Percentiles rank a stretch among this genome's conserved stretches.
These are phyloP conservation scores for Lasiosphaeria hispida DNA, from an alignment of 495 filamentous ascomycete genomes.

Conservation along the genomic window DNA sequence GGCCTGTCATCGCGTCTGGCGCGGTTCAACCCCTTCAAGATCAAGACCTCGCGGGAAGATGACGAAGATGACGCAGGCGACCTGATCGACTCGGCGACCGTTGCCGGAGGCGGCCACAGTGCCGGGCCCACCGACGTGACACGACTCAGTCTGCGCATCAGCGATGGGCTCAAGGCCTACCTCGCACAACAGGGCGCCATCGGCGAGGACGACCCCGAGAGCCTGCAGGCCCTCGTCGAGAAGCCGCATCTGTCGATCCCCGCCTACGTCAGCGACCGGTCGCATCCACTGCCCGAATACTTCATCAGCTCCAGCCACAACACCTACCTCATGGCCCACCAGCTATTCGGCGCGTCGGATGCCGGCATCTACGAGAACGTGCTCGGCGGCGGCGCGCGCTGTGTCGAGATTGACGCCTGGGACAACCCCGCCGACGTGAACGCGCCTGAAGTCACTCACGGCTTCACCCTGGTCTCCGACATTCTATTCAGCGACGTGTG, in stretches of 20 bases:
- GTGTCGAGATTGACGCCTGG: conserved; percentile 60
- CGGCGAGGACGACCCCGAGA: conserved; percentile 32
- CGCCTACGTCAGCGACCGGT: conserved; percentile 37
- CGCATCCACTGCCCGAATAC: conserved; percentile 52
- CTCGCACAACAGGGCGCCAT: conserved; percentile 40
- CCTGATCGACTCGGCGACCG: conserved; percentile 40
- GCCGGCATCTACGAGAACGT: conserved; percentile 48
- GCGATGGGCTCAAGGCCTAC: conserved; percentile 45
- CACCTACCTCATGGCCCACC: conserved; percentile 55
- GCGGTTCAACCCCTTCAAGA: conserved; percentile 25
- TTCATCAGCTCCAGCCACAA: conserved; percentile 80
- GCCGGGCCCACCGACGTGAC: conserved; percentile 36
- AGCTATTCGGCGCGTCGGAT: conserved; percentile 49
- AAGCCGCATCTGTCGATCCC: conserved; percentile 48
- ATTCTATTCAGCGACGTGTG: conserved; percentile 54
- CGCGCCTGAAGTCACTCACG: conserved; percentile 57
- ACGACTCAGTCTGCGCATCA: conserved; percentile 45
- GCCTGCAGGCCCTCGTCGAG: conserved; percentile 35
- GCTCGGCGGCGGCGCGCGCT: conserved; percentile 48
- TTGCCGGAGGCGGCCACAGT: conserved; percentile 51
- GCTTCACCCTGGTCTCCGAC: conserved; percentile 53
- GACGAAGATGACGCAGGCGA: conserved; percentile 54
- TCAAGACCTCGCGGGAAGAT: conserved; percentile 8
- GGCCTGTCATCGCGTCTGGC: conserved; percentile 10
- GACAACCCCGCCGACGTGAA: conserved; percentile 46